phyloP scores from a whole-genome alignment of 225 moss, liverwort and hornwort species.

The Antitrichia curtipendula region DNA sequence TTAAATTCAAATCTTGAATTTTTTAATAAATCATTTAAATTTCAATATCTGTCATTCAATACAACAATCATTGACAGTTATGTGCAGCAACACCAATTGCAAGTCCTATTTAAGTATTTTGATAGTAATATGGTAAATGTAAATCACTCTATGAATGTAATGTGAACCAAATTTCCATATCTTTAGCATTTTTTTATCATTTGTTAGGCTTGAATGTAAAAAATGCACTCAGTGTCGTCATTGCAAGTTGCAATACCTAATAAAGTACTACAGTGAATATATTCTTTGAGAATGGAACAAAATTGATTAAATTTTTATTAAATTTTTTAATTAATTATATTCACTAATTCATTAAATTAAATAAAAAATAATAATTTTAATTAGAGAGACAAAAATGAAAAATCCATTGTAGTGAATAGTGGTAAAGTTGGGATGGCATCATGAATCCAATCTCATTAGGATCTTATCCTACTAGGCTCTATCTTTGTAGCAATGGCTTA shows the following conservation, averaged over 20 bases:
- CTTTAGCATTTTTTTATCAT: neutral
- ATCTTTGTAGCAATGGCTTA: neutral
- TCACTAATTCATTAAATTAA: no score
- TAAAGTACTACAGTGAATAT: no score
- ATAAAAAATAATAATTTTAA: neutral
- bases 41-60: neutral
- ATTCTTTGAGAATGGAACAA: neutral
- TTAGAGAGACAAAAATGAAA: neutral
- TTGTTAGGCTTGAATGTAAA: neutral
- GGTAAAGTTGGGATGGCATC: neutral
- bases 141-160: neutral
- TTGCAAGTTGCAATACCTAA: neutral
- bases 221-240: neutral
- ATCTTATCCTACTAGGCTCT: no score
- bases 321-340: no score
- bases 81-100: no score
- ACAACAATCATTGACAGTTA: accelerated
- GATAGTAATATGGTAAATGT: neutral
- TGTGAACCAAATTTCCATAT: neutral
- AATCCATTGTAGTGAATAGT: no score
- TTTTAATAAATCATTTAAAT: neutral
- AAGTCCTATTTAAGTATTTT: neutral
- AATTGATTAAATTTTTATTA: no score
- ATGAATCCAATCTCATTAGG: neutral
- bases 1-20: no score